Evolutionary conservation across 805 yeast species (phyloP).

Genomic region (Metschnikowia lochheadii): DNA sequence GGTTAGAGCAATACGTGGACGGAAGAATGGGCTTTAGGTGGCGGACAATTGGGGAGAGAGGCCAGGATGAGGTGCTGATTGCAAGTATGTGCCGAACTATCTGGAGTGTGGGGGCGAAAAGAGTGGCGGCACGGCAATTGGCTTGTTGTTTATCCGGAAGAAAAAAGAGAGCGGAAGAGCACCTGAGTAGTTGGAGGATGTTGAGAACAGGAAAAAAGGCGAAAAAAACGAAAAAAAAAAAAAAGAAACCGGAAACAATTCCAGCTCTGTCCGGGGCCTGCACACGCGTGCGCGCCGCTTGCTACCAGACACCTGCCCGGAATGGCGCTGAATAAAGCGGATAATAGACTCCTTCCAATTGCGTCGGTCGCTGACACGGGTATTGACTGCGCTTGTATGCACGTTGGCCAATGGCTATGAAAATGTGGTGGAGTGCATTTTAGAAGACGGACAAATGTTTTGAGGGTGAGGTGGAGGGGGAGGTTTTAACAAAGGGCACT

Average conservation of each 20-base stretch:
- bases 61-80: neutral
- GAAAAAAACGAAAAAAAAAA: slow-evolving; percentile 3
- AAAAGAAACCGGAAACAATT: slow-evolving; percentile 3
- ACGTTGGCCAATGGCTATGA: too few species aligned
- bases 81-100: neutral
- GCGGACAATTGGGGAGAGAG: neutral
- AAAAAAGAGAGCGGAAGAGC: slow-evolving; percentile 6
- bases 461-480: too few species aligned
- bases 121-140: slow-evolving; percentile 5
- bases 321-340: neutral
- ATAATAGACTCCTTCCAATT: neutral
- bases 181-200: slow-evolving; percentile 7
- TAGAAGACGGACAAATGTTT: too few species aligned
- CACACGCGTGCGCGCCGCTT: slow-evolving; percentile 2
- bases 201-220: slow-evolving; percentile 8
- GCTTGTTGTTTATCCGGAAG: slow-evolving; percentile 3
- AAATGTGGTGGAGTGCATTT: too few species aligned
- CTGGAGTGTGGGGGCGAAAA: neutral
- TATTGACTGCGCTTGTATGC: neutral
- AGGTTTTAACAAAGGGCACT: too few species aligned
- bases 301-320: neutral
- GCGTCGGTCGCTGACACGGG: neutral
- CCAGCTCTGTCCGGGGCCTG: slow-evolving; percentile 1
- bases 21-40: neutral
- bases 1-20: neutral